Evolutionary conservation across 2,329 filamentous ascomycete species (phyloP).

Genomic region (Alternaria tenuissima): DNA sequence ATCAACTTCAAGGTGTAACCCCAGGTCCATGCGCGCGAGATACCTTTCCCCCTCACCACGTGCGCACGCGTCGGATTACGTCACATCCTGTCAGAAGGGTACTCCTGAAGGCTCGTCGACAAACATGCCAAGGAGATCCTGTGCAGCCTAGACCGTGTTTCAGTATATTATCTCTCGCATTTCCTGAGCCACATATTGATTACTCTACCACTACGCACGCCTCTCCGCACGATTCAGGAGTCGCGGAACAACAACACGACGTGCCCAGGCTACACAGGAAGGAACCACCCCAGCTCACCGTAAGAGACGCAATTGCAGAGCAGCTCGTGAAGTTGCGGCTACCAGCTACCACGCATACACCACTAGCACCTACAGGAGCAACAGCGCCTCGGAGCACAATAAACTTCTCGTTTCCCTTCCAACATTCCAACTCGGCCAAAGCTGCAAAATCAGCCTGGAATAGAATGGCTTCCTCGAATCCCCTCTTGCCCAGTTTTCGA

Average conservation of each 20-base stretch:
- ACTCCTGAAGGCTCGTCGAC: neutral
- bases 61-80: slow-evolving; percentile 6
- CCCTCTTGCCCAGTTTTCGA: neutral
- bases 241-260: neutral
- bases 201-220: neutral
- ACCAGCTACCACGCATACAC: neutral
- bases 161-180: neutral
- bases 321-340: slow-evolving; percentile 5
- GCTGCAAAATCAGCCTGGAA: neutral
- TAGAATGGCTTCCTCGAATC: neutral
- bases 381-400: neutral
- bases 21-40: neutral
- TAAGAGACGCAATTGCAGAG: slow-evolving; percentile 7
- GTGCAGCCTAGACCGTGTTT: neutral
- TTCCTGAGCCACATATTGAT: neutral
- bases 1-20: neutral
- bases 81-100: neutral
- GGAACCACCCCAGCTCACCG: neutral
- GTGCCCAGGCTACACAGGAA: neutral
- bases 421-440: neutral
- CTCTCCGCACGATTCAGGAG: neutral
- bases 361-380: neutral
- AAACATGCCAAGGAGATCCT: neutral
- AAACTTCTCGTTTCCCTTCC: neutral
- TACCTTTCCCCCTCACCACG: neutral